A percentile compares a stretch with the other conserved stretches of the same genome.
Conservation (phyloP, 768 basidiomycete species). For the Postia placenta region DNA sequence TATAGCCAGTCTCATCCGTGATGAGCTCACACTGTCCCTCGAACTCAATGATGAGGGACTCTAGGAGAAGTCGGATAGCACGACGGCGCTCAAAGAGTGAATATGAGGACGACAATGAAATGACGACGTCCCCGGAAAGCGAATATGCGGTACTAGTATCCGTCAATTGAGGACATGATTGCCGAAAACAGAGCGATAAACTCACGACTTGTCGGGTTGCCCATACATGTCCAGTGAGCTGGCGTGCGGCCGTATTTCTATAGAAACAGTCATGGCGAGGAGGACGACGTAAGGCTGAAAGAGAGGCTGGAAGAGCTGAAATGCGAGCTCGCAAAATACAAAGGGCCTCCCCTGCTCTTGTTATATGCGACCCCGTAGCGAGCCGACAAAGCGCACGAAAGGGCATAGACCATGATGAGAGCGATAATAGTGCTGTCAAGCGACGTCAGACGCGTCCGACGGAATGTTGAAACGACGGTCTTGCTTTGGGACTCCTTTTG, state of each 20-base stretch:
- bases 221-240: conserved; percentile 65
- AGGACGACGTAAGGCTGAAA: background rate
- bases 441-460: conserved; percentile 1
- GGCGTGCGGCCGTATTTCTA: conserved; percentile 57
- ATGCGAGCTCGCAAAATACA: background rate
- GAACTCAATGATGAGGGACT: conserved; percentile 70
- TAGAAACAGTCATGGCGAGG: conserved; percentile 54
- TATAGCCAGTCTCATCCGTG: conserved; percentile 60
- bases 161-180: background rate
- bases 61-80: conserved; percentile 48
- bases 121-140: conserved; percentile 71
- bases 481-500: conserved; percentile 17
- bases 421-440: background rate
- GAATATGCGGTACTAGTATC: conserved; percentile 73
- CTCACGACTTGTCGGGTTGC: conserved; percentile 59
- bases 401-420: background rate
- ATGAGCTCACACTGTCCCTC: conserved; percentile 83
- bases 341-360: background rate
- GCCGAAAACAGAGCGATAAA: conserved; percentile 10
- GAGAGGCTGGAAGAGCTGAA: background rate
- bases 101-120: conserved; percentile 48
- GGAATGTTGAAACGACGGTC: conserved; percentile 5
- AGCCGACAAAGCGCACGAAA: background rate
- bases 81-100: conserved; percentile 51
- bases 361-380: conserved; percentile 3